phyloP scores from a whole-genome alignment of 2,329 filamentous ascomycete species.

The Monilinia aucupariae region DNA sequence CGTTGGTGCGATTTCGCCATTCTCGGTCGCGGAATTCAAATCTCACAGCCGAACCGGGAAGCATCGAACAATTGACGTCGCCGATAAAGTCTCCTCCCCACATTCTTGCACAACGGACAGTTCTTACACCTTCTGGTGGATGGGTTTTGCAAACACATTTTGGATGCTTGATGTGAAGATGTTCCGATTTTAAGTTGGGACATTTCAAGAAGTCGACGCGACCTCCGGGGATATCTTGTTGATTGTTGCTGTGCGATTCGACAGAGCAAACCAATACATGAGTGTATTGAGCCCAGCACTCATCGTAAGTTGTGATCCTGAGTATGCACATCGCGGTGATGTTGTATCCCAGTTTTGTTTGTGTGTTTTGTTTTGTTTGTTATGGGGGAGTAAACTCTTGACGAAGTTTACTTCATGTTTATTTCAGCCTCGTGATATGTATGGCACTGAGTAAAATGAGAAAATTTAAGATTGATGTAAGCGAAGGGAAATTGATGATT shows the following conservation, averaged over 20 bases:
- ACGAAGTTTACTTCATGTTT: background rate
- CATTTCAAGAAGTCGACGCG: background rate
- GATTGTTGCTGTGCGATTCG: background rate
- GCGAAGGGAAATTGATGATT: background rate
- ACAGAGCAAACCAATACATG: slow-evolving; percentile 4
- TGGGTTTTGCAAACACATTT: slow-evolving; percentile 9
- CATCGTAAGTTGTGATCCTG: background rate
- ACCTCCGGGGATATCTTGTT: background rate
- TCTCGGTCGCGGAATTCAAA: slow-evolving; percentile 5
- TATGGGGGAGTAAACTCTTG: background rate
- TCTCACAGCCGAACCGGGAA: background rate
- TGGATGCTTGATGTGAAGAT: background rate
- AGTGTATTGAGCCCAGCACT: slow-evolving; percentile 8
- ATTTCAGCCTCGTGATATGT: background rate
- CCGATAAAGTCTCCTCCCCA: slow-evolving; percentile 14
- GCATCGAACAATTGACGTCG: background rate
- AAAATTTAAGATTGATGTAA: background rate
- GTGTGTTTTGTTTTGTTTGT: background rate
- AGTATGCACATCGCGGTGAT: slow-evolving; percentile 1
- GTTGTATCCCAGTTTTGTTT: background rate
- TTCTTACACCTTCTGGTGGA: background rate
- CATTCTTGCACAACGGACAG: background rate
- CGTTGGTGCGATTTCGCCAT: slow-evolving; percentile 12
- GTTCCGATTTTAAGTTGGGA: slow-evolving; percentile 2
- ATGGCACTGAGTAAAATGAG: background rate